Conservation (phyloP, 768 basidiomycete genomes). For the Lactarius trivialis region DNA sequence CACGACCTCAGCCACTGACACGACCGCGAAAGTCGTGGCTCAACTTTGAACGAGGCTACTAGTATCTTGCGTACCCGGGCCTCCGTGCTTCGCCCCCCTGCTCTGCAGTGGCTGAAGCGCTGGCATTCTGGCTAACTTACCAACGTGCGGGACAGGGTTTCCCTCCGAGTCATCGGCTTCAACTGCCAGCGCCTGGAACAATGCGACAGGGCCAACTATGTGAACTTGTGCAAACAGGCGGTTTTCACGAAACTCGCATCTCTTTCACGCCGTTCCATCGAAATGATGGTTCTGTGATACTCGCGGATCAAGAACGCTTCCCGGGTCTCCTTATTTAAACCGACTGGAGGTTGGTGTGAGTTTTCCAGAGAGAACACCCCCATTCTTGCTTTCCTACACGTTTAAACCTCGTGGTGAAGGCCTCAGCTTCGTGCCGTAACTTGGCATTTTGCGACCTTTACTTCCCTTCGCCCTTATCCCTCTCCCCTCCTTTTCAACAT, state of each 20-base stretch:
- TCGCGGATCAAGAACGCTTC: not conserved
- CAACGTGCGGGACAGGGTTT: too few relatives aligned
- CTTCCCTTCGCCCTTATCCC: not conserved
- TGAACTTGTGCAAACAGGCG: not conserved
- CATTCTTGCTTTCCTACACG: not conserved
- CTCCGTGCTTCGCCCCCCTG: too few relatives aligned
- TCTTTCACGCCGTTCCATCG: not conserved
- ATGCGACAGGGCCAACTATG: not conserved
- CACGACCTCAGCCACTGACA: too few relatives aligned
- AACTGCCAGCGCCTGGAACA: not conserved
- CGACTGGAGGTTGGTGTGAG: not conserved
- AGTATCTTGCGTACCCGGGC: too few relatives aligned
- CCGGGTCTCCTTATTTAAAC: slow-evolving; percentile 1
- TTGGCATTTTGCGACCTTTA: not conserved
- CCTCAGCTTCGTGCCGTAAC: not conserved
- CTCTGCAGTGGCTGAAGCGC: too few relatives aligned
- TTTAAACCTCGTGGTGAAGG: not conserved
- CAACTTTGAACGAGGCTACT: too few relatives aligned
- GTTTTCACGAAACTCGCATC: not conserved
- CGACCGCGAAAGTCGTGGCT: too few relatives aligned
- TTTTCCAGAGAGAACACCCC: not conserved
- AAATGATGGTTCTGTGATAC: not conserved
- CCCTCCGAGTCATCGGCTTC: too few relatives aligned
- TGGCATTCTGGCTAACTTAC: too few relatives aligned
- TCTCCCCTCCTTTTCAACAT: not conserved